Base-by-base conservation (phyloP, 345 rosid species). In the Citrus trifoliata region DNA sequence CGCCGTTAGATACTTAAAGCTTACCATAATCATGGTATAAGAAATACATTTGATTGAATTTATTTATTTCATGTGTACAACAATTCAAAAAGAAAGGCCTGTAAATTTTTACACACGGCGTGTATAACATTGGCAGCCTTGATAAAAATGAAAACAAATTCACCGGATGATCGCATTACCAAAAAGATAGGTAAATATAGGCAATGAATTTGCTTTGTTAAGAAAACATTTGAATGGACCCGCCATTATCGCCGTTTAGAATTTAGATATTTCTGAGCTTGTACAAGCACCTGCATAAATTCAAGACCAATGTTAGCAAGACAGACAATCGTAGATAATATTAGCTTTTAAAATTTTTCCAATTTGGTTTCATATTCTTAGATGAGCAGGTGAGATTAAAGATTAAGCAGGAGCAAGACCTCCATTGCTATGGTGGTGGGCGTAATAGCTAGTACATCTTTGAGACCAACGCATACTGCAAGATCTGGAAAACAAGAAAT, bases 361-460 rank as follows among this genome's bases (percentile, higher is more conserved):
- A 10, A 46, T 46, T 46, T 46, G 51, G 18, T 46, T 13, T 46
- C 51, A 46, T 13, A 13, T 53, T 18, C 58, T 16, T 53, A 16
- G 58, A 53, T 53, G 21, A 53, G 58, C 58, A 53, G 58, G 19
- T 16, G 22, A 53, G 7, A 24, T 56, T 72, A 19, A 60, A 60
- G 55, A 61, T 40, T 6, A 25, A 42, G 38, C 14, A 75, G 28
- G 28, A 48, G 62, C 32, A 33, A 70, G 70, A 88, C 88, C 88
- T 86, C 87, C 25, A 80, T 66, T 51, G 90, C 88, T 70, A 86
- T 86, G 28, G 87, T 76, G 46, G 81, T 73, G 22, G 90, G 87
- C 25, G 78, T 65, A 75, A 86, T 61, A 74, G 81, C 83, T 33
- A 74, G 51, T 5, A 86, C 71, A 73, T 88, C 90, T 63, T 82